Base-by-base conservation (phyloP, 1,284 basidiomycete genomes). In the Marasmius oreades region DNA sequence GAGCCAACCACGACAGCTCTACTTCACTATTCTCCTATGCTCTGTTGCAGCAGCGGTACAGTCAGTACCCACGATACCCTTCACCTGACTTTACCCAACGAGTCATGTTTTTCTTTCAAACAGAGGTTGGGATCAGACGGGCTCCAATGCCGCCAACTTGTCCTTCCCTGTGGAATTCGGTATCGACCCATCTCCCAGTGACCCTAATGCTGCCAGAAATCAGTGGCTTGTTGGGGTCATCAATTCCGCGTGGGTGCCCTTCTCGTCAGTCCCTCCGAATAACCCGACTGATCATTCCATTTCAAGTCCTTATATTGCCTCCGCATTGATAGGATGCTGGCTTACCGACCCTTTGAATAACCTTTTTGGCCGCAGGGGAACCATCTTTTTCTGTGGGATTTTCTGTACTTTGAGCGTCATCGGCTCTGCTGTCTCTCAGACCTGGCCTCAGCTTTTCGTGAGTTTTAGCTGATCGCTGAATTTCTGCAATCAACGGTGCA, bases 331-430 rank as follows among this genome's bases (percentile, higher is more conserved):
- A 23, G 77, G 77, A 18, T 79, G 76, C 60, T 80, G 78, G 77
- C 69, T 79, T 4, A 77, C 76, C 5, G 77, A 79, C 61, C 78
- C 78, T 31, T 65, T 80, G 45, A 80, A 80, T 59, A 62, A 75
- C 61, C 72, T 65, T 51, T 77, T 89, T 54, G 78, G 86, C 42
- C 84, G 88, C 61, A 81, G 88, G 45, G 88, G 88, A 12, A 80
- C 81, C 7, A 82, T 91, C 57, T 89, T 89, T 67, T 71, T 88
- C 69, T 81, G 82, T 48, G 85, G 81, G 24, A 69, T 81, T 51
- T 77, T 86, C 66, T 82, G 69, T 61, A 79, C 82, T 10, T 64
- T 83, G 39, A 75, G 80, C n/a, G 81, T 83, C 43, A 83, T 92
- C 62, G 83, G 80, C 45, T 77, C 77, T 24, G 87, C 70, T 7